phyloP scores from a whole-genome alignment of 495 filamentous ascomycete genomes.

The Penicillium argentinense region DNA sequence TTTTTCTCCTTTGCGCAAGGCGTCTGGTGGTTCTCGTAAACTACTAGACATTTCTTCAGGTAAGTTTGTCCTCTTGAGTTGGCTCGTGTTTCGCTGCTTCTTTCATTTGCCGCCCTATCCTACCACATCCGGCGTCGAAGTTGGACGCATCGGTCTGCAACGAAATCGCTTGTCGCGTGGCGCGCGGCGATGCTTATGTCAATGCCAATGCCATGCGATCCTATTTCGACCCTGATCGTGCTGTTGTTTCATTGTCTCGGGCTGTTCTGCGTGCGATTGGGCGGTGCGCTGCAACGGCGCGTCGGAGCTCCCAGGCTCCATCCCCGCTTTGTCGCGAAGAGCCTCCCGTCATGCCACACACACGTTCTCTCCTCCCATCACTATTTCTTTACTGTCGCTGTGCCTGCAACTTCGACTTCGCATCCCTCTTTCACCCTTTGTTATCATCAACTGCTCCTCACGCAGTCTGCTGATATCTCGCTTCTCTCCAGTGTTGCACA shows the following conservation, averaged over 20 bases:
- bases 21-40: constrained; percentile 13
- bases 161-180: too few relatives aligned
- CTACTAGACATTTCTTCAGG: constrained; percentile 8
- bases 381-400: neutral
- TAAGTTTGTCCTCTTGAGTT: constrained; percentile 1
- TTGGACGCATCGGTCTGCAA: too few relatives aligned
- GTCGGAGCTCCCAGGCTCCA: constrained; percentile 2
- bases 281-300: constrained; percentile 1
- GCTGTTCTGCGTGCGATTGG: constrained; percentile 3
- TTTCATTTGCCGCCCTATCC: neutral
- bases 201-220: too few relatives aligned
- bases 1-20: constrained; percentile 2
- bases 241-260: neutral
- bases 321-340: constrained; percentile 18
- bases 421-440: neutral
- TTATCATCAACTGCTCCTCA: neutral
- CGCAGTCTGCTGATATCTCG: neutral
- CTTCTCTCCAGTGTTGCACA: constrained; percentile 14
- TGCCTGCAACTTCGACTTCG: neutral
- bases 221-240: neutral
- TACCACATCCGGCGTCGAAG: too few relatives aligned
- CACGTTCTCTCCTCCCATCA: constrained; percentile 6
- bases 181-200: too few relatives aligned
- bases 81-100: neutral
- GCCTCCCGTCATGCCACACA: constrained; percentile 25